phyloP scores from a whole-genome alignment of 352 stramenopile genomes.

The Globisporangium cystogenes region DNA sequence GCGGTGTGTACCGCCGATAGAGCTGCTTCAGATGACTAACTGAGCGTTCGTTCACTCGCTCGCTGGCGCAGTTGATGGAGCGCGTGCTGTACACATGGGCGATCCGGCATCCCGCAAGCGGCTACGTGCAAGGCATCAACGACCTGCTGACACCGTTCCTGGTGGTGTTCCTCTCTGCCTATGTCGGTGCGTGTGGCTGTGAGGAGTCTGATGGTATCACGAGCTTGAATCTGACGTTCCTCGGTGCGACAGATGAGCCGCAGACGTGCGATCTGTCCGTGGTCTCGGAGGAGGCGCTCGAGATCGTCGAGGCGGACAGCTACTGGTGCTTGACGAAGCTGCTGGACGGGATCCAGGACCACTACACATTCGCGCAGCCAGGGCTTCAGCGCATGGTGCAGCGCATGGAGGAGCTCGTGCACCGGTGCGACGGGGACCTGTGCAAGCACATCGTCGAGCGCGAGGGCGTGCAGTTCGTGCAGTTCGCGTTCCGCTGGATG shows the following conservation, averaged over 20 bases:
- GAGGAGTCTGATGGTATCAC: too few relatives aligned
- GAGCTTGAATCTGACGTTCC: too few relatives aligned
- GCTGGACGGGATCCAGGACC: constrained; percentile 98
- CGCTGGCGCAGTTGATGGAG: constrained; percentile 84
- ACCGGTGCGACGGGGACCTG: constrained; percentile 94
- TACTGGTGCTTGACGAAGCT: constrained; percentile 99
- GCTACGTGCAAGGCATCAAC: constrained; percentile 99
- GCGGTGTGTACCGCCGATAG: too few relatives aligned
- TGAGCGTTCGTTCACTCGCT: background rate
- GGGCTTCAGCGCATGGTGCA: constrained; percentile 98
- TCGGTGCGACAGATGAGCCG: constrained; percentile 75
- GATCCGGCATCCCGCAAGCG: constrained; percentile 96
- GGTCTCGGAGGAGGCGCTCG: constrained; percentile 60
- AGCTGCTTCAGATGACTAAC: background rate
- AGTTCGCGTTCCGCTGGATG: constrained; percentile 99
- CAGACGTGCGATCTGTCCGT: constrained; percentile 65
- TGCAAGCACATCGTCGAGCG: constrained; percentile 93
- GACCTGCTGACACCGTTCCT: constrained; percentile 98
- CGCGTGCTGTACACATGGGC: constrained; percentile 99
- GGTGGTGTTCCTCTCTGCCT: constrained; percentile 93
- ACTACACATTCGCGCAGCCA: constrained; percentile 98
- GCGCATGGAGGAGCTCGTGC: constrained; percentile 95
- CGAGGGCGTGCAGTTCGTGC: constrained; percentile 96
- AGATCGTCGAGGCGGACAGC: constrained; percentile 94
- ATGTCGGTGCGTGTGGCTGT: constrained; percentile 37